Evolutionary conservation across 2,329 filamentous ascomycete species (phyloP).

Genomic region (Neofusicoccum kwambonambiense): DNA sequence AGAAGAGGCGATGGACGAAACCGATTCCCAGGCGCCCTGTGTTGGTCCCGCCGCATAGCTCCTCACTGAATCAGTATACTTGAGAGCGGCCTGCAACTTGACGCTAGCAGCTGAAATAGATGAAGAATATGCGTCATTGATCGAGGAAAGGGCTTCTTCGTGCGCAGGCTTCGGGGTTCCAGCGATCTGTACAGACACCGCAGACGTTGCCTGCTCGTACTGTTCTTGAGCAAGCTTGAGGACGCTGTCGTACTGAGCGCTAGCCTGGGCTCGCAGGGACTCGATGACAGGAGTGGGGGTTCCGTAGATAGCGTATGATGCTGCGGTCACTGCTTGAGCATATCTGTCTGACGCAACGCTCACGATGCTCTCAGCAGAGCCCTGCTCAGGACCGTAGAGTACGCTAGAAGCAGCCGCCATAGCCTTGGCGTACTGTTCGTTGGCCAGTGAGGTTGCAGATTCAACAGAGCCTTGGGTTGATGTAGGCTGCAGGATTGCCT

Average conservation of each 20-base stretch:
- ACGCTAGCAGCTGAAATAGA: constrained; percentile 63
- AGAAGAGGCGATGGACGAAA: constrained; percentile 68
- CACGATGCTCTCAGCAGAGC: constrained; percentile 44
- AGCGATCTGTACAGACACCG: constrained; percentile 65
- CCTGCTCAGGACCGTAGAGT: constrained; percentile 52
- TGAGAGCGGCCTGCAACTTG: constrained; percentile 56
- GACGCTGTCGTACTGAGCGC: constrained; percentile 62
- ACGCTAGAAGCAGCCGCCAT: constrained; percentile 57
- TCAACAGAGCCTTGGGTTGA: constrained; percentile 49
- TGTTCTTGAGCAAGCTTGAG: constrained; percentile 65
- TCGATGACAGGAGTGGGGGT: constrained; percentile 47
- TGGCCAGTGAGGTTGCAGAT: constrained; percentile 53
- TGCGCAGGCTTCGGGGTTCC: constrained; percentile 69
- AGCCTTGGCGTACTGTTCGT: constrained; percentile 57
- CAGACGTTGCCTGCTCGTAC: constrained; percentile 66
- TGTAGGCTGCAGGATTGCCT: constrained; percentile 51
- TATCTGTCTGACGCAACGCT: constrained; percentile 56
- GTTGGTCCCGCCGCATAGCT: constrained; percentile 42
- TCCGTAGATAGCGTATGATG: constrained; percentile 57
- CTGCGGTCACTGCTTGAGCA: constrained; percentile 57
- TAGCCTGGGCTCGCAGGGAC: constrained; percentile 50
- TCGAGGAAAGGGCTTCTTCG: constrained; percentile 66
- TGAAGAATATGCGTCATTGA: constrained; percentile 66
- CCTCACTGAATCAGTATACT: constrained; percentile 41
- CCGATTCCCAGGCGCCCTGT: constrained; percentile 53